Evolutionary conservation across 306 rosid genomes (phyloP), one percentile per base, ranked within the genome.

Genomic region (Sechiopsis laciniata): DNA sequence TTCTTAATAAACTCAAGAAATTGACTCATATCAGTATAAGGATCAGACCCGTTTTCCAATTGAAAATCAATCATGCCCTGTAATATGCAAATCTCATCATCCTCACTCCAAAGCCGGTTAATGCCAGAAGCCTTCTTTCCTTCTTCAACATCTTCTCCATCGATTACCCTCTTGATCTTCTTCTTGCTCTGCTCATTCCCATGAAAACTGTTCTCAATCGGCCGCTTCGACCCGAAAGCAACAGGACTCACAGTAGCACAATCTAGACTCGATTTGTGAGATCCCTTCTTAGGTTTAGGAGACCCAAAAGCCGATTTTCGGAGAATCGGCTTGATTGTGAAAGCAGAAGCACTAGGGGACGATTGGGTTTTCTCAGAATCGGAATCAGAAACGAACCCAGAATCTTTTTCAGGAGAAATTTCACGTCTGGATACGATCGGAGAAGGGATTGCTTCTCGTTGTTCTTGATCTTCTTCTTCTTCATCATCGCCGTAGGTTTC

Each of bases 11-110:
- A 81, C 20, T 87, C 83, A 17, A 72, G 80, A 62, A 84, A 80
- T 7, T 42, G 54, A 10, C 59, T 72, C 85, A 75, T 73, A 40
- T 83, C 83, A 2, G 81, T 37, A 19, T n/a, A 21, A 1, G 88
- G 84, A 2, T 77, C 84, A 2, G 64, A 15, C 2, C 83, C 85
- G 0, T 56, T 87, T 76, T 68, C 74, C 4, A 77, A 58, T 64
- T 74, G 68, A 64, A 61, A 84, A n/a, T 87, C 88, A 13, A 74
- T 75, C 83, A 87, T 81, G 3, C 87, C 88, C 45, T 79, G 80
- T 64, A 87, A 37, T 48, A 87, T 71, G 3, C 75, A 78, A 26
- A 79, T 76, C 74, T 82, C 87, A n/a, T 84, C 85, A 1, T 79
- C 85, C 50, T 79, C 88, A 53, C 72, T 78, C 90, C 87, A 84